These are phyloP conservation scores for Penicillium cosmopolitanum DNA, from an alignment of 495 filamentous ascomycete species.

Conservation along the genomic window DNA sequence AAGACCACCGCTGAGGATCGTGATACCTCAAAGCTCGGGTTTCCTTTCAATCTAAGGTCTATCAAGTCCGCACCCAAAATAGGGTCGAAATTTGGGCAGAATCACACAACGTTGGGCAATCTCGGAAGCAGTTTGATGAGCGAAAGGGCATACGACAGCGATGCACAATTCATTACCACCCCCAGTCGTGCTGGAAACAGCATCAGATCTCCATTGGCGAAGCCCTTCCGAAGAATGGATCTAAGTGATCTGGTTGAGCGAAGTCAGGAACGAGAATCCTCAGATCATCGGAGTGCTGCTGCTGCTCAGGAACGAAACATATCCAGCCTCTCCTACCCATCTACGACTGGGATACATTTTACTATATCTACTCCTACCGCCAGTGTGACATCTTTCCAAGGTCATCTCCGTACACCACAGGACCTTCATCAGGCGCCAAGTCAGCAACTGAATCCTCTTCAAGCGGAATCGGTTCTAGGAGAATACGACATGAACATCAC, in stretches of 20 bases:
- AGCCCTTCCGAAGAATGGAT: slow-evolving; percentile 14
- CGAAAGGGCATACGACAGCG: slow-evolving; percentile 50
- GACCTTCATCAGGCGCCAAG: neutral
- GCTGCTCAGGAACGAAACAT: neutral
- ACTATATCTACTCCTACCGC: slow-evolving; percentile 23
- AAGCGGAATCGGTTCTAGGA: neutral
- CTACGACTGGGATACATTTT: slow-evolving; percentile 20
- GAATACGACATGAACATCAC: neutral
- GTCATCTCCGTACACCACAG: neutral
- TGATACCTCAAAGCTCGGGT: slow-evolving; percentile 15
- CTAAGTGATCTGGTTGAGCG: slow-evolving; percentile 27
- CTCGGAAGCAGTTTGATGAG: slow-evolving; percentile 45
- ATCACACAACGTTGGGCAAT: slow-evolving; percentile 21
- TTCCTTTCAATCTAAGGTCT: slow-evolving; percentile 29
- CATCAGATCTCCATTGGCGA: slow-evolving; percentile 9
- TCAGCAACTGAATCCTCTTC: slow-evolving; percentile 1
- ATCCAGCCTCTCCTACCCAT: slow-evolving; percentile 4
- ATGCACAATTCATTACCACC: slow-evolving; percentile 45
- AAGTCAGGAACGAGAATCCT: slow-evolving; percentile 23
- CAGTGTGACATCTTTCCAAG: slow-evolving; percentile 6
- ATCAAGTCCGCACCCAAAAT: slow-evolving; percentile 19
- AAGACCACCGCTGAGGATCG: slow-evolving; percentile 17
- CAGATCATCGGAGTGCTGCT: slow-evolving; percentile 12
- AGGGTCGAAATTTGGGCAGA: neutral
- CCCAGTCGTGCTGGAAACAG: slow-evolving; percentile 26